Conservation (phyloP, 306 rosid genomes). For the Alnus glutinosa region DNA sequence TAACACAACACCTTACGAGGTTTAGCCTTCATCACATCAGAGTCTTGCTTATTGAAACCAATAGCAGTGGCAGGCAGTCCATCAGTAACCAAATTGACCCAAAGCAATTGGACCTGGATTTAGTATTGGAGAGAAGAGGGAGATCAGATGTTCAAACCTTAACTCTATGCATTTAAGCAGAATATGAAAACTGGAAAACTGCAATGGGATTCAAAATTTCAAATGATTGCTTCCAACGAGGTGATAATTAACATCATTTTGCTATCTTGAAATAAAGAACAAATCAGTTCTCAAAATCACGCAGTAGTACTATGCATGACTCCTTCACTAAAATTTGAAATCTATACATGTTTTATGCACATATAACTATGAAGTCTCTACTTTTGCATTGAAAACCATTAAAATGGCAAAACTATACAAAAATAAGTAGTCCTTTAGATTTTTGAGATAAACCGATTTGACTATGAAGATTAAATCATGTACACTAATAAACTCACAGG, state of each 20-base stretch:
- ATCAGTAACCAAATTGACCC: conserved; percentile 98
- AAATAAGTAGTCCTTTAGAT: neutral
- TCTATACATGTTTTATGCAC: neutral
- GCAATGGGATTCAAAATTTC: conserved; percentile 15
- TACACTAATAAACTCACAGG: conserved; percentile 64
- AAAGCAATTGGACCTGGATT: conserved; percentile 88
- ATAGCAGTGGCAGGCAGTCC: conserved; percentile 99
- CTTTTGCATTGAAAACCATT: neutral
- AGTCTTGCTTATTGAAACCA: conserved; percentile 94
- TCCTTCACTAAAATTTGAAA: neutral
- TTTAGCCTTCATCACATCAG: conserved; percentile 95
- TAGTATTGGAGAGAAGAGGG: conserved; percentile 7
- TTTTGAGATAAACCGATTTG: conserved; percentile 18
- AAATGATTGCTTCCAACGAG: conserved; percentile 9
- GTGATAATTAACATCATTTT: conserved; percentile 9
- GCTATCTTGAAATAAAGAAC: conserved; percentile 16
- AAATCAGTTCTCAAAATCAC: conserved; percentile 14
- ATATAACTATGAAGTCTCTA: neutral
- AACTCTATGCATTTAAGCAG: neutral
- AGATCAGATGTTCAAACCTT: conserved; percentile 8
- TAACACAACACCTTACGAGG: conserved; percentile 77
- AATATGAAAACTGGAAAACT: conserved; percentile 13
- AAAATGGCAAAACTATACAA: conserved; percentile 1
- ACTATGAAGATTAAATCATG: conserved; percentile 18
- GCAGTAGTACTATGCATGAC: neutral